A percentile compares a stretch with the other conserved stretches of the same genome.
Evolutionary conservation across 1,139 yeast species (phyloP).

Genomic region (Pichia norvegensis): DNA sequence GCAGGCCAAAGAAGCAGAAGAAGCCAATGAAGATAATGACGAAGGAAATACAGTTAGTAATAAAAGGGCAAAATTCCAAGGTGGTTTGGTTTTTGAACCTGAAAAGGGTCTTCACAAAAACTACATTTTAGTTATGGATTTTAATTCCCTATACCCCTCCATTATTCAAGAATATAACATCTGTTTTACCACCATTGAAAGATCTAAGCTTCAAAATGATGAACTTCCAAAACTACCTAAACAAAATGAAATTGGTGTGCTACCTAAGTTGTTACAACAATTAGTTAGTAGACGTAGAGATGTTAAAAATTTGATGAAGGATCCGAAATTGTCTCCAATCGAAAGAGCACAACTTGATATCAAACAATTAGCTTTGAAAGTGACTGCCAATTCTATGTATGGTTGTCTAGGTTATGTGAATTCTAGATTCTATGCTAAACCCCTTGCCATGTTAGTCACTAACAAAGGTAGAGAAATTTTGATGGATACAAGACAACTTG

Average conservation of each 20-base stretch:
- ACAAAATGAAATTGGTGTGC: slow-evolving; percentile 61
- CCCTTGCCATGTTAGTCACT: slow-evolving; percentile 92
- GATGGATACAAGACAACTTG: slow-evolving; percentile 87
- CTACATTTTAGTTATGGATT: slow-evolving; percentile 90
- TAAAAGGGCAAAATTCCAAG: slow-evolving; percentile 80
- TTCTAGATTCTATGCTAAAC: slow-evolving; percentile 92
- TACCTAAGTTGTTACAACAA: slow-evolving; percentile 76
- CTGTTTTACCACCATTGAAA: slow-evolving; percentile 90
- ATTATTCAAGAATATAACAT: slow-evolving; percentile 95
- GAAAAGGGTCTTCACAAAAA: slow-evolving; percentile 91
- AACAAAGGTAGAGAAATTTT: slow-evolving; percentile 93
- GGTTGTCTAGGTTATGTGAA: slow-evolving; percentile 94
- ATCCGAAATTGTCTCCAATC: slow-evolving; percentile 52
- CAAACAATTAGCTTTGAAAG: slow-evolving; percentile 89
- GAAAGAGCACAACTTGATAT: slow-evolving; percentile 83
- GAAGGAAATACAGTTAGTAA: slow-evolving; percentile 46
- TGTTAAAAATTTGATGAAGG: slow-evolving; percentile 79
- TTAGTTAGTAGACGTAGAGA: slow-evolving; percentile 89
- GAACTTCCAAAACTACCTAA: slow-evolving; percentile 70
- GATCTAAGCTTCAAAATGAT: slow-evolving; percentile 53
- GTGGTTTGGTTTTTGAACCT: slow-evolving; percentile 93
- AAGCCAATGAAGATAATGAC: slow-evolving; percentile 27
- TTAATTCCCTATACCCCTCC: slow-evolving; percentile 94
- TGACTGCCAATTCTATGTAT: slow-evolving; percentile 98
- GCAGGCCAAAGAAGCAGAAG: slow-evolving; percentile 18